These are phyloP conservation scores for Plectosphaerella plurivora DNA, from an alignment of 2,329 filamentous ascomycete species.

Conservation along the genomic window DNA sequence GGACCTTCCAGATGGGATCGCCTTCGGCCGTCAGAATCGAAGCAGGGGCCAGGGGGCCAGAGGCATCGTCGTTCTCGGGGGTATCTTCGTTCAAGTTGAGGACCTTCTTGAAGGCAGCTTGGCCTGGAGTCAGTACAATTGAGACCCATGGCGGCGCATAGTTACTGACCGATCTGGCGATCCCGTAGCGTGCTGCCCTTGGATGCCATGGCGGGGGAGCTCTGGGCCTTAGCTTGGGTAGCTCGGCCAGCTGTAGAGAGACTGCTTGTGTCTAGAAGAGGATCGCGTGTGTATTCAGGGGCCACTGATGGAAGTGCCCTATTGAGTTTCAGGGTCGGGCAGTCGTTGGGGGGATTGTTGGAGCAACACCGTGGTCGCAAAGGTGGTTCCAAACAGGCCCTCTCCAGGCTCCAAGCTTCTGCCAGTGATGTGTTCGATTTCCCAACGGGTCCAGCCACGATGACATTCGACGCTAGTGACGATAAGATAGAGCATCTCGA, in stretches of 20 bases:
- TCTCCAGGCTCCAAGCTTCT: background rate
- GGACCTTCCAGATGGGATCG: constrained; percentile 94
- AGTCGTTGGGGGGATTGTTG: too few species aligned
- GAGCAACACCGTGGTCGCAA: too few species aligned
- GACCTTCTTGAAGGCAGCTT: constrained; percentile 90
- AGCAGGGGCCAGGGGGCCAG: constrained; percentile 55
- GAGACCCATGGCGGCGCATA: background rate
- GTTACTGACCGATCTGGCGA: constrained; percentile 41
- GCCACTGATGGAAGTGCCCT: too few species aligned
- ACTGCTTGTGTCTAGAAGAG: background rate
- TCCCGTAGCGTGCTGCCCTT: constrained; percentile 43
- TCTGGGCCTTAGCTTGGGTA: background rate
- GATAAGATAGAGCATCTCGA: background rate
- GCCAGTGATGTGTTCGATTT: background rate
- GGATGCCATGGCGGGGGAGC: constrained; percentile 33
- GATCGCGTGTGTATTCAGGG: background rate
- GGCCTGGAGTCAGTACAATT: background rate
- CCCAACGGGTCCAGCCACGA: background rate
- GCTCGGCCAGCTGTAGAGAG: constrained; percentile 5
- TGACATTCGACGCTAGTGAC: background rate
- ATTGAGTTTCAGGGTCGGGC: too few species aligned
- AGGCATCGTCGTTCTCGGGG: constrained; percentile 57
- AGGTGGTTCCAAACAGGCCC: background rate
- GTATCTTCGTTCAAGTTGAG: constrained; percentile 85
- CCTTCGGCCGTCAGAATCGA: constrained; percentile 82